Evolutionary conservation across 768 basidiomycete genomes (phyloP).

Genomic region (Lentinula boryana): DNA sequence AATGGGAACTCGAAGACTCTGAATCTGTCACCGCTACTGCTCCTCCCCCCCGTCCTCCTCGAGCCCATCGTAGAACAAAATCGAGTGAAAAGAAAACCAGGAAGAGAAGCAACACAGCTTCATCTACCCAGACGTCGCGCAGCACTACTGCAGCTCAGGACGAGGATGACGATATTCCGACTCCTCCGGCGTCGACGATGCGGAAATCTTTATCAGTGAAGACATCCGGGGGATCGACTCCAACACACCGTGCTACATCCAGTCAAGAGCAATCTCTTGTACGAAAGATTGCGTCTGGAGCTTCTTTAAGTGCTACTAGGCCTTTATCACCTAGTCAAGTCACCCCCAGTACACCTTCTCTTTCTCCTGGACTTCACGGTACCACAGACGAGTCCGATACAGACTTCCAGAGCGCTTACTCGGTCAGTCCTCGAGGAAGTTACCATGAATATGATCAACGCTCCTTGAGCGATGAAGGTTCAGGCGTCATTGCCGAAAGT

Average conservation of each 20-base stretch:
- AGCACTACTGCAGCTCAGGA: slow-evolving; percentile 18
- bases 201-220: slow-evolving; percentile 1
- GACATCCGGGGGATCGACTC: neutral
- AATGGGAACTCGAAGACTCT: slow-evolving; percentile 47
- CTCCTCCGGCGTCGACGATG: slow-evolving; percentile 13
- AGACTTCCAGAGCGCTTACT: slow-evolving; percentile 86
- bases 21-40: slow-evolving; percentile 18
- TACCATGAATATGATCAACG: slow-evolving; percentile 27
- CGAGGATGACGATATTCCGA: slow-evolving; percentile 21
- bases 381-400: slow-evolving; percentile 74
- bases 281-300: slow-evolving; percentile 20
- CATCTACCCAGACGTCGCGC: slow-evolving; percentile 48
- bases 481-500: slow-evolving; percentile 22
- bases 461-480: slow-evolving; percentile 16
- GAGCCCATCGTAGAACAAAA: slow-evolving; percentile 19
- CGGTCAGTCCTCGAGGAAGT: slow-evolving; percentile 65
- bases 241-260: neutral
- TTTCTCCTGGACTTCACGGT: slow-evolving; percentile 24
- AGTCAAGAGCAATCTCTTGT: neutral
- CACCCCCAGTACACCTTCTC: slow-evolving; percentile 29
- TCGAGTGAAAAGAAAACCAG: slow-evolving; percentile 30
- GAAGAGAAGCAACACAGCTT: slow-evolving; percentile 56
- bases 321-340: slow-evolving; percentile 20
- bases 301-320: slow-evolving; percentile 15
- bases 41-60: slow-evolving; percentile 35